Base-by-base conservation (phyloP, 768 basidiomycete species). In the Auricularia auricula-judae region DNA sequence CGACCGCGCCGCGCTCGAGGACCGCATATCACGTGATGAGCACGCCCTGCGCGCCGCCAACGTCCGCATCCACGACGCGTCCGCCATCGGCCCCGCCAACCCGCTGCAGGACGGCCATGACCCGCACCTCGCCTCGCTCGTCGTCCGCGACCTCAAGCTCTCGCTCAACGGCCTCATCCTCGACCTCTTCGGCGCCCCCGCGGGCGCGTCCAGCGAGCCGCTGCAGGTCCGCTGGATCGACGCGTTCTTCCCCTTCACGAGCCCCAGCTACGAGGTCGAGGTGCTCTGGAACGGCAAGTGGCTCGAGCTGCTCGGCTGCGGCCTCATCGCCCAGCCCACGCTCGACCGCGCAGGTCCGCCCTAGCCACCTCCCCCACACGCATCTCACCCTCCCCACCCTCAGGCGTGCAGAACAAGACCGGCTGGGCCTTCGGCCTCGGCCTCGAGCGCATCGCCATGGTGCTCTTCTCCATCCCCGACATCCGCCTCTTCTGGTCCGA, bases 341-440 rank as follows among this genome's bases (percentile, higher is more conserved):
- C 76, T 99, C 53, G 86, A 94, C 67, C 86, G 85, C 47, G 87
- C 95, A 54, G 86, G 97, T 94, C 71, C 70, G 89, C 81, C 7
- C 33, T 5, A 12, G 21, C 3, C 29, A 18, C 47, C 18, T 18
- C 53, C 29, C 11, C 18, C 78, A 58, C 66, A 78, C 68, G 12
- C 18, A 8, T 3, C 58, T 54, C 4, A 3, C 36, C 14, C 53
- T 42, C 39, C 8, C 8, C 39, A 14, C 47, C 5, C 16, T 39
- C 68, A 91, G 96, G 83, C 66, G 84, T 96, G 2, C 77, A 81
- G 1, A 77, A 90, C 71, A 95, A 96, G 72, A 84, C 93, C 69
- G 93, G 94, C 34, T 99, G 97, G 96, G 97, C 97, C 0, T 98
- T 98, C 71, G 97, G 97, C 33, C 86, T 99, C 62, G 97, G 97